Evolutionary conservation across 176 grass and related monocot genomes (phyloP), one percentile per base, ranked within the genome.

Genomic region (Juncus effusus): DNA sequence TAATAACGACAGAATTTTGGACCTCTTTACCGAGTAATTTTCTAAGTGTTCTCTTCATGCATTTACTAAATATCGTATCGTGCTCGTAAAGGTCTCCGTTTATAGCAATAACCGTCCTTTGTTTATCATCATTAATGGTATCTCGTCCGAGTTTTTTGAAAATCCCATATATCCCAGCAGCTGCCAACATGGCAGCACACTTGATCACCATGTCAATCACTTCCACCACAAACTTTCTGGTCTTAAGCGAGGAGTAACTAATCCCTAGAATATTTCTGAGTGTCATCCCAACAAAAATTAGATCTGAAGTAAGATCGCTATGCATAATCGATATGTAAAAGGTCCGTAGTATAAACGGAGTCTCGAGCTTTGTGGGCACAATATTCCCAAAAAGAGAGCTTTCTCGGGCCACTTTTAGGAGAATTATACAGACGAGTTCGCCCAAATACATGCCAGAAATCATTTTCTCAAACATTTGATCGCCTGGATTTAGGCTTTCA

Each of bases 401-500:
- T 5, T 47, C 44, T 9, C 9, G 44, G 9, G 44, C 44, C 9
- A 47, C 4, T 9, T 47, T 47, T 47, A 47, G 44, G 9, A 47
- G 44, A 6, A 9, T 47, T 45, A 3, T 45, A 45, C 42, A 7
- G 3, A 45, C 42, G 42, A 45, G 42, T 45, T 45, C 42, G 3
- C 42, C 42, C 42, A 45, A 45, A 7, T 45, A 47, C 44, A 47
- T 47, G 44, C 44, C 44, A 47, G 44, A 47, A 47, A 47, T 47
- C 44, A 47, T 6, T 47, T 47, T 47, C 44, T 47, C 44, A 9
- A 47, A 47, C 4, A 47, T 47, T 47, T 94, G 89, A 38, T 94
- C 89, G 54, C 76, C 73, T 0, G 85, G 89, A 59, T 94, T 94
- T 28, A 94, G 69, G 67, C 85, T 88, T 39, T 88, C 85, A 52